phyloP scores from a whole-genome alignment of 2,329 filamentous ascomycete species.

The Basipetospora sp. region DNA sequence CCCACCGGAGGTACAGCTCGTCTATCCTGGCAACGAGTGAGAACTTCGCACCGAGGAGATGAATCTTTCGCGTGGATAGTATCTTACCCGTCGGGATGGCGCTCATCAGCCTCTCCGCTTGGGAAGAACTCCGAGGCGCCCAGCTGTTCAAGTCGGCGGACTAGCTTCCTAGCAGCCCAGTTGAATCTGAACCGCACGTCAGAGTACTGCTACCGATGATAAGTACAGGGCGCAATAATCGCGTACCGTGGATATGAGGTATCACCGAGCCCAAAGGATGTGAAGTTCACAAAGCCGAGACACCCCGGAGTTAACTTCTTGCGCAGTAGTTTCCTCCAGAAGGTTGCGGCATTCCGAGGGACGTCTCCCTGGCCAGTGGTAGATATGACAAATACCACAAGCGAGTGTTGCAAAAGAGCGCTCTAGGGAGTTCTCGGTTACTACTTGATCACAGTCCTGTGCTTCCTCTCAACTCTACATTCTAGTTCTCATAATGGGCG shows the following conservation, averaged over 20 bases:
- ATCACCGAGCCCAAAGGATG: slow-evolving; percentile 82
- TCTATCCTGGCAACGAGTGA: slow-evolving; percentile 47
- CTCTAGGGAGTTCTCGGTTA: slow-evolving; percentile 24
- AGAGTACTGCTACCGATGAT: slow-evolving; percentile 8
- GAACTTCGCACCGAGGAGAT: too few relatives aligned
- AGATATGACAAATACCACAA: slow-evolving; percentile 70
- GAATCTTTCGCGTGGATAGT: not conserved
- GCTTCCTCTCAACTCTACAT: too few relatives aligned
- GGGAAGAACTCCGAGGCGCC: slow-evolving; percentile 65
- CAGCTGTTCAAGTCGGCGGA: slow-evolving; percentile 69
- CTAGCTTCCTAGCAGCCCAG: slow-evolving; percentile 77
- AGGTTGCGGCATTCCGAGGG: slow-evolving; percentile 62
- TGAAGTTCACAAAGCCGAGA: slow-evolving; percentile 55
- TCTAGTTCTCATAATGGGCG: too few relatives aligned
- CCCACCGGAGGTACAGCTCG: slow-evolving; percentile 68
- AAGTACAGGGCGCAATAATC: slow-evolving; percentile 24
- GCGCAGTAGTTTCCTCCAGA: slow-evolving; percentile 75
- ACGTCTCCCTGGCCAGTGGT: slow-evolving; percentile 93
- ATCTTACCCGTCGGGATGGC: slow-evolving; percentile 76
- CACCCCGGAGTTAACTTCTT: slow-evolving; percentile 61
- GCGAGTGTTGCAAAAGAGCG: slow-evolving; percentile 31
- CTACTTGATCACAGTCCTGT: not conserved
- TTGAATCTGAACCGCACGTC: slow-evolving; percentile 51
- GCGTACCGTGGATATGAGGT: slow-evolving; percentile 79
- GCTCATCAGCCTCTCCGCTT: slow-evolving; percentile 78